These are phyloP conservation scores for Ophiostoma populinum DNA, from an alignment of 2,329 filamentous ascomycete species.

Conservation along the genomic window DNA sequence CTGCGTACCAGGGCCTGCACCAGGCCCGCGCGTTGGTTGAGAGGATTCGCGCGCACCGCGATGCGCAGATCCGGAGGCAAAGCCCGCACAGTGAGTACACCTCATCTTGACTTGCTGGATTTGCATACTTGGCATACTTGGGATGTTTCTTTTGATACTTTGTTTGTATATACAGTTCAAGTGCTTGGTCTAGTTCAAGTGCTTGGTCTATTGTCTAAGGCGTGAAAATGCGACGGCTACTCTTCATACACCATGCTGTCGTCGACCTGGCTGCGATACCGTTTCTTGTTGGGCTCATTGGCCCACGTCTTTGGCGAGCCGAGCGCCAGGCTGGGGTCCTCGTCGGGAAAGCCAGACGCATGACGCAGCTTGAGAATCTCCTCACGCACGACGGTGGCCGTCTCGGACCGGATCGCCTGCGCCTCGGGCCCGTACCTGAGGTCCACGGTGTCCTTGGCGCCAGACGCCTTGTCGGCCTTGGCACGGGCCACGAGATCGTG, in stretches of 20 bases:
- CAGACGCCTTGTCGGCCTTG: neutral
- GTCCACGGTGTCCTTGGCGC: slow-evolving; percentile 14
- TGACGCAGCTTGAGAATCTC: slow-evolving; percentile 66
- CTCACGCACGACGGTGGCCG: slow-evolving; percentile 58
- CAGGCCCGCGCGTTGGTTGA: slow-evolving; percentile 29
- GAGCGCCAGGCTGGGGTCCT: slow-evolving; percentile 48
- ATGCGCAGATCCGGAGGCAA: slow-evolving; percentile 7
- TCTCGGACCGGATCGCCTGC: slow-evolving; percentile 58
- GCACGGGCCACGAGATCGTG: slow-evolving; percentile 41
- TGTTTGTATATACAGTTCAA: neutral
- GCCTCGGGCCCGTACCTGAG: slow-evolving; percentile 60
- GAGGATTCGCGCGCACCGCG: slow-evolving; percentile 13
- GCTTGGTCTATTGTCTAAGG: no score
- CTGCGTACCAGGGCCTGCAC: slow-evolving; percentile 33
- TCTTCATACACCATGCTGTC: slow-evolving; percentile 26
- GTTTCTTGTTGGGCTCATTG: slow-evolving; percentile 28
- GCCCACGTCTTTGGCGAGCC: slow-evolving; percentile 71
- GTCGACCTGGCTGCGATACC: slow-evolving; percentile 36
- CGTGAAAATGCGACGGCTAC: neutral
- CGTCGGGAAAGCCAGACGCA: slow-evolving; percentile 56
- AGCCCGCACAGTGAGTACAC: no score
- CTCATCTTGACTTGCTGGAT: no score
- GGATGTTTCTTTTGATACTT: no score
- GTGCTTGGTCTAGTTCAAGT: neutral
- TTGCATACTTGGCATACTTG: no score